phyloP scores from a whole-genome alignment of 495 filamentous ascomycete species.

The Podospora pseudocomata region DNA sequence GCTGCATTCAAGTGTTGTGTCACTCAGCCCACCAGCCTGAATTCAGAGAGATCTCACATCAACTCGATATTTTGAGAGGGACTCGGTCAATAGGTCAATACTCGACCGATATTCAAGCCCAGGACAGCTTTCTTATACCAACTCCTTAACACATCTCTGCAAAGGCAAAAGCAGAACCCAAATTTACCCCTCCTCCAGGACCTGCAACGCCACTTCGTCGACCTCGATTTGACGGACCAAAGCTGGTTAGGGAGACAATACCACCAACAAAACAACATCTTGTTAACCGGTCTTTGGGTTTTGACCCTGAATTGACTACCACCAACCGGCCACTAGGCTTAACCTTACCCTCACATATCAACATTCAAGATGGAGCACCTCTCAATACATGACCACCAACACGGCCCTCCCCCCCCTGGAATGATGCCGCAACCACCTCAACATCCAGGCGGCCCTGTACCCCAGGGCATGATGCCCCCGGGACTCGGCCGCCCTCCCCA shows the following conservation, averaged over 20 bases:
- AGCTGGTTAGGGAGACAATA: background rate
- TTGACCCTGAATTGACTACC: background rate
- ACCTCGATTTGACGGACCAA: background rate
- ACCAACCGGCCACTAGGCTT: background rate
- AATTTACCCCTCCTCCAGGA: background rate
- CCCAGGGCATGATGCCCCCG: conserved; percentile 16
- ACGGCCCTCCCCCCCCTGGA: conserved; percentile 6
- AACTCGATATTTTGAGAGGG: background rate
- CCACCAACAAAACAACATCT: background rate
- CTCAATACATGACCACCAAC: conserved; percentile 16
- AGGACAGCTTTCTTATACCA: background rate
- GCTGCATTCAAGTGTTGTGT: background rate
- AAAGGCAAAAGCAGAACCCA: background rate
- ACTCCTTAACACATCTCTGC: too few relatives aligned
- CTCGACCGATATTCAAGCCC: background rate
- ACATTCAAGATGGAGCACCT: conserved; percentile 22
- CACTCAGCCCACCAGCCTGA: background rate
- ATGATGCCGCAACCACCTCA: conserved; percentile 3
- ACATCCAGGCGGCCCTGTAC: background rate
- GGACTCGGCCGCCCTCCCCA: conserved; percentile 38
- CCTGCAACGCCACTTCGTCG: background rate
- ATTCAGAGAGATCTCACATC: background rate
- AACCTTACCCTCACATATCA: background rate
- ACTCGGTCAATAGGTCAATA: background rate
- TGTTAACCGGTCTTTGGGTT: background rate